Evolutionary conservation across 495 filamentous ascomycete genomes (phyloP).

Genomic region (Hypoxylon rickii): DNA sequence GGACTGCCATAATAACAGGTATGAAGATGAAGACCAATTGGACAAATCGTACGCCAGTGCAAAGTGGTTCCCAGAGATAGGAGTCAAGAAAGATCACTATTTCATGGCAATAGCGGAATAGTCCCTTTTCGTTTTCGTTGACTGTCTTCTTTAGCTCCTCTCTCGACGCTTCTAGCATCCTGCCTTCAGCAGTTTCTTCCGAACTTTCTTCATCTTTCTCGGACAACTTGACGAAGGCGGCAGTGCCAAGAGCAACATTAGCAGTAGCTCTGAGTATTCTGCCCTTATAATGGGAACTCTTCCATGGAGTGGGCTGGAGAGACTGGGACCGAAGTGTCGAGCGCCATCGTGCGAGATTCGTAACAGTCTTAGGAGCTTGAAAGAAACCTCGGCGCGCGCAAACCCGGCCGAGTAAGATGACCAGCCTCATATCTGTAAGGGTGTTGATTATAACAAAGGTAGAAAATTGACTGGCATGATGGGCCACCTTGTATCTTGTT

Average conservation of each 20-base stretch:
- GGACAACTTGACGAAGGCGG: conserved; percentile 72
- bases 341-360: conserved; percentile 22
- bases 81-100: conserved; percentile 66
- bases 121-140: conserved; percentile 60
- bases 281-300: conserved; percentile 2
- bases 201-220: conserved; percentile 63
- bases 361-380: conserved; percentile 16
- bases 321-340: conserved; percentile 19
- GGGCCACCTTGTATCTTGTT: conserved; percentile 2
- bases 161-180: conserved; percentile 82
- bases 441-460: conserved; percentile 6
- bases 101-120: conserved; percentile 57
- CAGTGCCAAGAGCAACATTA: conserved; percentile 55
- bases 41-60: conserved; percentile 83
- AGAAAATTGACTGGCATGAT: conserved; percentile 18
- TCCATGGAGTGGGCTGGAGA: background rate
- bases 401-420: conserved; percentile 32
- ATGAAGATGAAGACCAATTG: conserved; percentile 88
- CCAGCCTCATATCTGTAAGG: conserved; percentile 35
- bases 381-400: conserved; percentile 29
- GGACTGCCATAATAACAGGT: conserved; percentile 80
- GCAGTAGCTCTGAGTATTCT: conserved; percentile 52
- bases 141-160: conserved; percentile 73
- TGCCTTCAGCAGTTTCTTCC: conserved; percentile 74
- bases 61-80: conserved; percentile 84